Percentiles rank a stretch among this genome's conserved stretches.
Evolutionary conservation across 306 rosid genomes (phyloP).

Genomic region (Corylus heterophylla): DNA sequence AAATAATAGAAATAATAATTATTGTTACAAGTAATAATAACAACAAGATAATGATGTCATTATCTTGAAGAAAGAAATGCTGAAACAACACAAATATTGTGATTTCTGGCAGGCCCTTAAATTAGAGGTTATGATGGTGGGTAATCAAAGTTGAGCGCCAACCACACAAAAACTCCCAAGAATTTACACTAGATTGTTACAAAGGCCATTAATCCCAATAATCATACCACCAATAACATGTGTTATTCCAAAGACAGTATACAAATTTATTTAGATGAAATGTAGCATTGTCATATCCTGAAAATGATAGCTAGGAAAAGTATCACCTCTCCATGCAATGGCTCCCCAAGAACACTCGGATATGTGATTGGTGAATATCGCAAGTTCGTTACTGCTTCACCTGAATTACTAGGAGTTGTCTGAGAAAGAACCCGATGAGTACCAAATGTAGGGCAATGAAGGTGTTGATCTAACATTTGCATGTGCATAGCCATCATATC

Average conservation of each 20-base stretch:
- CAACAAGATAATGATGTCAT: too few species aligned
- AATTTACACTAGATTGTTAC: neutral
- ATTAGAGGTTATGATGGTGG: neutral
- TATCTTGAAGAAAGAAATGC: too few species aligned
- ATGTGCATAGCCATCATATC: conserved; percentile 99
- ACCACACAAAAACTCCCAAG: neutral
- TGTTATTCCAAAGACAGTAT: neutral
- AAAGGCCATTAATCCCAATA: neutral
- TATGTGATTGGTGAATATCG: conserved; percentile 91
- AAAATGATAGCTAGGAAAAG: conserved; percentile 26
- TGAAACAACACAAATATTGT: neutral
- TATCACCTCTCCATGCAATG: conserved; percentile 93
- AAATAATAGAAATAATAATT: neutral
- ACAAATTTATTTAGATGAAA: conserved; percentile 8
- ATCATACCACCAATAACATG: conserved; percentile 1
- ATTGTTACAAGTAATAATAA: too few species aligned
- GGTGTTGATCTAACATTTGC: conserved; percentile 99
- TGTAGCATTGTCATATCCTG: conserved; percentile 18
- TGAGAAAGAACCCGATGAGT: conserved; percentile 75
- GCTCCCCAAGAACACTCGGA: conserved; percentile 97
- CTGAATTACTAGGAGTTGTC: conserved; percentile 60
- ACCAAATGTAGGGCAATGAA: conserved; percentile 97
- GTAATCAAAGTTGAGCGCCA: neutral
- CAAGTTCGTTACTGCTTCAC: conserved; percentile 61
- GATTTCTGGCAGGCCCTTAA: neutral